Evolutionary conservation across 176 grass and related monocot genomes (phyloP).

Genomic region (Aegilops speltoides): DNA sequence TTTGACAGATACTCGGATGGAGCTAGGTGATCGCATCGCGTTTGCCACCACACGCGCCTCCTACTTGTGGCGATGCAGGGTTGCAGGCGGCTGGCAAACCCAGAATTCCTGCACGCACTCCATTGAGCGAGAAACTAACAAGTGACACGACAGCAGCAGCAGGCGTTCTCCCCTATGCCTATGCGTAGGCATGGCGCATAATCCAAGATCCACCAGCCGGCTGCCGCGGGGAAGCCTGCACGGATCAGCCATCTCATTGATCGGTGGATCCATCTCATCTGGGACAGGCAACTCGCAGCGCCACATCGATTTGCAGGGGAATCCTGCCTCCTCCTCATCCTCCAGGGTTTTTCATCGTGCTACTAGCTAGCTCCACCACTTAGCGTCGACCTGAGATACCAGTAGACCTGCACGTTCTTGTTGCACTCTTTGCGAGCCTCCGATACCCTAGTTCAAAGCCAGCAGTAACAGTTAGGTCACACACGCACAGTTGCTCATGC

Average conservation of each 20-base stretch:
- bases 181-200: not conserved
- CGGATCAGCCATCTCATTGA: not conserved
- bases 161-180: not conserved
- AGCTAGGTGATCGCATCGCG: not conserved
- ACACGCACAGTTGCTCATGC: not conserved
- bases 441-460: not conserved
- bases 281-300: not conserved
- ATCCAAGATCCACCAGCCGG: constrained; percentile 1
- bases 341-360: not conserved
- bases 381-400: not conserved
- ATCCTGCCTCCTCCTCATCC: not conserved
- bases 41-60: not conserved
- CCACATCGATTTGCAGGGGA: not conserved
- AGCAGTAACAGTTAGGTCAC: not conserved
- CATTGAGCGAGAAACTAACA: not conserved
- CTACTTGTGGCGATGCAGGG: not conserved
- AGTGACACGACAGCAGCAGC: not conserved
- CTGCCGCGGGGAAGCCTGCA: not conserved
- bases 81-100: not conserved
- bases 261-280: not conserved
- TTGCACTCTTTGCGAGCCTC: no score
- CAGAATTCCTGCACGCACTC: not conserved
- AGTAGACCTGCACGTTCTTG: not conserved
- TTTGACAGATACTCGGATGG: no score
- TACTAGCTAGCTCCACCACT: no score